Evolutionary conservation across 257 asterid species (phyloP).

Genomic region (Solanum clarkiae): DNA sequence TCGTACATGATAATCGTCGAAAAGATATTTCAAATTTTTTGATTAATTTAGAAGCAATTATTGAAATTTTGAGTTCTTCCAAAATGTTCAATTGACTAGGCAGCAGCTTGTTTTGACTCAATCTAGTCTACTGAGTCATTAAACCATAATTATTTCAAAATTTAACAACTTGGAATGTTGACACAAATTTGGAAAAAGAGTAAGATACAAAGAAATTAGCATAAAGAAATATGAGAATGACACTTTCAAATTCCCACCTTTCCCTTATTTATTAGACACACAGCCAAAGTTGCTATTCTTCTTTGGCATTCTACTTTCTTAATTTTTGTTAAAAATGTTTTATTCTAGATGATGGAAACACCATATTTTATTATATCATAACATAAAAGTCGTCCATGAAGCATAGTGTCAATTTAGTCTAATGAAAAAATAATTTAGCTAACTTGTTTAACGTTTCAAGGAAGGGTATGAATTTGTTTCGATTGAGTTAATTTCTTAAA

Average conservation of each 20-base stretch:
- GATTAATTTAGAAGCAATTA: neutral
- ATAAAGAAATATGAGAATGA: neutral
- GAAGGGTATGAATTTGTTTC: neutral
- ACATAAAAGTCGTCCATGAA: neutral
- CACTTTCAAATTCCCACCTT: neutral
- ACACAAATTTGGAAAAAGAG: neutral
- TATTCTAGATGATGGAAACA: neutral
- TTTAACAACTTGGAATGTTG: neutral
- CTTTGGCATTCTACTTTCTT: neutral
- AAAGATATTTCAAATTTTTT: neutral
- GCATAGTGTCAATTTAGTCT: neutral
- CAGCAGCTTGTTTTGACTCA: neutral
- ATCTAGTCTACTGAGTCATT: neutral
- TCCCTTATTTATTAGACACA: neutral
- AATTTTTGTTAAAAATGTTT: neutral
- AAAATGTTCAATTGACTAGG: neutral
- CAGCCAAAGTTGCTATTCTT: neutral
- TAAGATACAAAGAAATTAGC: neutral
- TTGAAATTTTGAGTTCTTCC: neutral
- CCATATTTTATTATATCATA: neutral
- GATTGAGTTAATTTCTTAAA: neutral
- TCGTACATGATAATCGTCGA: neutral
- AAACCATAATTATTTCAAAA: neutral
- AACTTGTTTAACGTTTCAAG: neutral
- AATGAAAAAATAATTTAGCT: neutral